Evolutionary conservation across 345 rosid genomes (phyloP).

Genomic region (Alliaria petiolata): DNA sequence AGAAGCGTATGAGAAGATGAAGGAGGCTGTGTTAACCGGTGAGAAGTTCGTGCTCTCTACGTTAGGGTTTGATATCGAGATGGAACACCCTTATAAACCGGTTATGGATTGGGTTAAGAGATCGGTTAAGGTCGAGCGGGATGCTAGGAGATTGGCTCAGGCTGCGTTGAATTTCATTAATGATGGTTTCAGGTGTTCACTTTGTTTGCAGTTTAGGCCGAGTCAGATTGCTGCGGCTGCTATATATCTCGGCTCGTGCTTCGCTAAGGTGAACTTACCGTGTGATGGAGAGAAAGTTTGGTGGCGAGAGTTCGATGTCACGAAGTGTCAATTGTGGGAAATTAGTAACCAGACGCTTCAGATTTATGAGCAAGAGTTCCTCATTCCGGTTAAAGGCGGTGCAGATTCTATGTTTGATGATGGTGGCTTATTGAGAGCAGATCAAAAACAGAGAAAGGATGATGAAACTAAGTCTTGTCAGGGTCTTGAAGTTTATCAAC

Average conservation of each 20-base stretch:
- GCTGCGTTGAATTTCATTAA: constrained; percentile 3
- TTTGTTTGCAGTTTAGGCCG: constrained; percentile 3
- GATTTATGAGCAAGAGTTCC: neutral
- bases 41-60: constrained; percentile 22
- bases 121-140: neutral
- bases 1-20: neutral
- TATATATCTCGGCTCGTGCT: neutral
- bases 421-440: neutral
- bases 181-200: neutral
- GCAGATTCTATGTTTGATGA: neutral
- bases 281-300: constrained; percentile 4
- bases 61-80: neutral
- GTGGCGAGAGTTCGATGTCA: constrained; percentile 13
- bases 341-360: constrained; percentile 15
- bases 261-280: constrained; percentile 4
- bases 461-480: neutral
- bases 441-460: neutral
- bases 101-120: constrained; percentile 6
- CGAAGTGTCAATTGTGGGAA: neutral
- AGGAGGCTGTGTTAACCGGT: neutral
- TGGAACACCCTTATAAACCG: constrained; percentile 6
- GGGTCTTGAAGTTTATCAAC: too few species aligned
- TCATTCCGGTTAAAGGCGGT: neutral
- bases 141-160: neutral
- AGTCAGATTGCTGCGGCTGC: constrained; percentile 16